A percentile compares a stretch with the other conserved stretches of the same genome.
Conservation (phyloP, 352 stramenopile genomes). For the Globisporangium sylvaticum region DNA sequence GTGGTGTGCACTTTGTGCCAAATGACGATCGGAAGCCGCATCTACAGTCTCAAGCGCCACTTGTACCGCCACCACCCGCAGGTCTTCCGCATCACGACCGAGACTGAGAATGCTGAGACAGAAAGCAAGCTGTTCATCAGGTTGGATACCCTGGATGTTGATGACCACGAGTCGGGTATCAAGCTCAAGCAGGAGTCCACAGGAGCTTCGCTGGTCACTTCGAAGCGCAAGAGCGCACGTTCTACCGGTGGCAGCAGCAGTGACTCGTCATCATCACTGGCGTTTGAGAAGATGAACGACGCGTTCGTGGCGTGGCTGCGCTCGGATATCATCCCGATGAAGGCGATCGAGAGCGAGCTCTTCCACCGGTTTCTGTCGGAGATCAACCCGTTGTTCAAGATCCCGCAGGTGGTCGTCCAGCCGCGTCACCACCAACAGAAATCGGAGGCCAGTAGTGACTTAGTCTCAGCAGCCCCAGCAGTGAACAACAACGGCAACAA, state of each 20-base stretch:
- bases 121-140: neutral
- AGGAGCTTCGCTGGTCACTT: neutral
- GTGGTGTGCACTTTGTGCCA: constrained; percentile 48
- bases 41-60: constrained; percentile 48
- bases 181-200: constrained; percentile 15
- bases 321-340: constrained; percentile 44
- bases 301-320: constrained; percentile 41
- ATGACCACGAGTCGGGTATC: constrained; percentile 1
- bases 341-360: constrained; percentile 29
- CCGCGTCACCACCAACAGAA: constrained; percentile 12
- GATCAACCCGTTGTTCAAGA: constrained; percentile 36
- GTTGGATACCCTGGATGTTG: neutral
- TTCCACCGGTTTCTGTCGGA: constrained; percentile 36
- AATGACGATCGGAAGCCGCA: constrained; percentile 36
- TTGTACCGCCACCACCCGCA: constrained; percentile 40
- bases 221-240: constrained; percentile 1
- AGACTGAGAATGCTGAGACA: neutral
- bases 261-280: neutral
- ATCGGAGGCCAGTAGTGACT: neutral
- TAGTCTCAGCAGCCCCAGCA: neutral
- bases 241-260: neutral
- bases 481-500: neutral
- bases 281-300: constrained; percentile 18
- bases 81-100: constrained; percentile 30
- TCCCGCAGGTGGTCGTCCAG: constrained; percentile 36